phyloP scores from a whole-genome alignment of 108 stramenopile species.

The Craspedostauros australis region DNA sequence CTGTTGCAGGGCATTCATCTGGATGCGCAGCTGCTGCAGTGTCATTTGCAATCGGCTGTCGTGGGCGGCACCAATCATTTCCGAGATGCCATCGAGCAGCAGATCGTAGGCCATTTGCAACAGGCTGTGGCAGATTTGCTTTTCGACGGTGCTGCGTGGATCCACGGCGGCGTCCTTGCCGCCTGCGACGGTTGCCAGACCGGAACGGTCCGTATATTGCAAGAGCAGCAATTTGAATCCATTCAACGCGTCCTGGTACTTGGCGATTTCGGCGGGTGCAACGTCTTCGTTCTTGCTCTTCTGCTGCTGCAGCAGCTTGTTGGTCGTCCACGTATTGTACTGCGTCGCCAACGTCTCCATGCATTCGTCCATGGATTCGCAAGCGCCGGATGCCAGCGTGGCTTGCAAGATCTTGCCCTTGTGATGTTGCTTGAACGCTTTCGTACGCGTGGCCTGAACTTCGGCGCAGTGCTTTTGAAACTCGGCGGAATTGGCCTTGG shows the following conservation, averaged over 20 bases:
- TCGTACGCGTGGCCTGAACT: neutral
- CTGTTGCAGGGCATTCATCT: slow-evolving; percentile 12
- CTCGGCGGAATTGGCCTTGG: slow-evolving; percentile 9
- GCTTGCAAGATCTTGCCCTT: slow-evolving; percentile 17
- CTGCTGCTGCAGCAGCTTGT: neutral
- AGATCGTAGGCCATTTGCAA: slow-evolving; percentile 4
- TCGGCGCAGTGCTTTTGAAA: neutral
- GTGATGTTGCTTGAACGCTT: slow-evolving; percentile 15
- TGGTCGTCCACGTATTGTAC: slow-evolving; percentile 6
- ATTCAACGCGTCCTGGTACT: neutral
- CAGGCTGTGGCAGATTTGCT: slow-evolving; percentile 13
- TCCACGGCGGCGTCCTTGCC: slow-evolving; percentile 4
- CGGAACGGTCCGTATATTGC: slow-evolving; percentile 13
- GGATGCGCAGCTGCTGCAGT: slow-evolving; percentile 3
- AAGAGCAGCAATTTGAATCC: slow-evolving; percentile 7
- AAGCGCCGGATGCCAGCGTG: slow-evolving; percentile 18
- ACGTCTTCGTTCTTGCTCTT: slow-evolving; percentile 1
- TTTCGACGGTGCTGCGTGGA: slow-evolving; percentile 10
- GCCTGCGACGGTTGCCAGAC: slow-evolving; percentile 6
- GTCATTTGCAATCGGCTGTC: slow-evolving; percentile 6
- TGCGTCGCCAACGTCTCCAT: slow-evolving; percentile 14
- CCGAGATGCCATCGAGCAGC: neutral
- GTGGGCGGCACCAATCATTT: slow-evolving; percentile 1
- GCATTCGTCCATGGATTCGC: slow-evolving; percentile 20
- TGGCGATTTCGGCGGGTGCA: too few species aligned